A percentile compares a stretch with the other conserved stretches of the same genome.
Conservation (phyloP, 305 asterid genomes). For the Fraxinus baroniana region DNA sequence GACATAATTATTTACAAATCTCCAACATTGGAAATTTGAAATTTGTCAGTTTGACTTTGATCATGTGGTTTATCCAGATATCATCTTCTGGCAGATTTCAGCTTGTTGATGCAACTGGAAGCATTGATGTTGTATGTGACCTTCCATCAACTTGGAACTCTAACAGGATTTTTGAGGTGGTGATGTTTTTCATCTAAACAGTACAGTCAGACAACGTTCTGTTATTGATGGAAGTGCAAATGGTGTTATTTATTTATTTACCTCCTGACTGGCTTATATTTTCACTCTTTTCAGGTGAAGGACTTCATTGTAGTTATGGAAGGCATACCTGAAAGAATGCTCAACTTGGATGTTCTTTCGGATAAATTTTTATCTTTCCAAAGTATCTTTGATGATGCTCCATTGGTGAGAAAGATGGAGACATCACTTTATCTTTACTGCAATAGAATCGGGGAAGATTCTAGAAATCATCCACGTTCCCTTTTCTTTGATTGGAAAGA, state of each 20-base stretch:
- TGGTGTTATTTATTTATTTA: neutral
- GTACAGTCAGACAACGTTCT: constrained; percentile 8
- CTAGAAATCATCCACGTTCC: constrained; percentile 32
- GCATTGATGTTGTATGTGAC: constrained; percentile 61
- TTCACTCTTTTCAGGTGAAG: constrained; percentile 49
- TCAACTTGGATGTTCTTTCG: constrained; percentile 35
- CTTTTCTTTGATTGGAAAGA: constrained; percentile 35
- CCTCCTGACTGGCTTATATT: constrained; percentile 7
- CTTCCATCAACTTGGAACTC: constrained; percentile 55
- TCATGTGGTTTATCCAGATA: constrained; percentile 45
- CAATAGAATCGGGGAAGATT: constrained; percentile 37
- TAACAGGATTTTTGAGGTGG: constrained; percentile 66
- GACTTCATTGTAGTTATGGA: constrained; percentile 55
- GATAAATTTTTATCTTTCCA: constrained; percentile 60
- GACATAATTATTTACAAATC: constrained; percentile 7
- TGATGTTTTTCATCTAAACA: constrained; percentile 23
- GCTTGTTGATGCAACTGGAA: constrained; percentile 88
- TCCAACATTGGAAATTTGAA: constrained; percentile 4
- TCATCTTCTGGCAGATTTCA: constrained; percentile 85
- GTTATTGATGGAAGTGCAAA: neutral
- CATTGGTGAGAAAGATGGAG: constrained; percentile 34
- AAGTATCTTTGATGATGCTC: constrained; percentile 54
- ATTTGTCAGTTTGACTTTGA: constrained; percentile 20
- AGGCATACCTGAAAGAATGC: constrained; percentile 50
- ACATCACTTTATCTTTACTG: constrained; percentile 47